Evolutionary conservation across 1,284 basidiomycete genomes (phyloP), one percentile per base, ranked within the genome.

Genomic region (Puccinia polysora): DNA sequence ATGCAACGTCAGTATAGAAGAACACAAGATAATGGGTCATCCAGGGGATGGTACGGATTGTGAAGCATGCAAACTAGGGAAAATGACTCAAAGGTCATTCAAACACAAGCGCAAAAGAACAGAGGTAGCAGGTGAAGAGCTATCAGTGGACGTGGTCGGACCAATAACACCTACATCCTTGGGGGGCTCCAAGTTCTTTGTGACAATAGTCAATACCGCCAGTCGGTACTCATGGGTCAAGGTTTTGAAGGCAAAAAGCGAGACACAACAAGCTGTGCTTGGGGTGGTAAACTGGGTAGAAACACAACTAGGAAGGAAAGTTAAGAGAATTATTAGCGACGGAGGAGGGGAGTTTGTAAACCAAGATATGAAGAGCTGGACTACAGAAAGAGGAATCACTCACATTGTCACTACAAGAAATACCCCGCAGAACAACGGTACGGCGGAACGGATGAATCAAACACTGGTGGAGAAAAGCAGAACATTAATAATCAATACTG

Each of bases 371-470:
- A 23, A 62, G 28, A 36, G 38, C n/a, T 62, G 34, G 34, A 20
- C 10, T 23, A 23, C 14, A 62, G 14, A 40, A n/a, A 62, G 25
- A 45, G 59, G 59, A 45, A 62, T 62, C 20, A 18, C 18, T 38
- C 34, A 18, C 36, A 62, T 45, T 4, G 25, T 62, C 12, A 62
- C 34, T 15, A 62, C 59, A 10, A 30, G 32, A 20, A 20, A 62
- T 43, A 62, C 59, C 40, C 59, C 59, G 14, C 59, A 62, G 40
- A 18, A 62, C 38, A 62, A 62, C 45, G 59, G 59, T 2, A 62
- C 38, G 7, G 14, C 40, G 18, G 59, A 59, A 36, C 10, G 56
- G 15, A 59, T 32, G 8, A 59, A 59, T 5, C 30, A 32, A 38
- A 34, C 25, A 1, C 4, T 59, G 34, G 36, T 59, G 10, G 32